Base-by-base conservation (phyloP, 2,329 filamentous ascomycete genomes). In the Calcarisporium arbuscula region DNA sequence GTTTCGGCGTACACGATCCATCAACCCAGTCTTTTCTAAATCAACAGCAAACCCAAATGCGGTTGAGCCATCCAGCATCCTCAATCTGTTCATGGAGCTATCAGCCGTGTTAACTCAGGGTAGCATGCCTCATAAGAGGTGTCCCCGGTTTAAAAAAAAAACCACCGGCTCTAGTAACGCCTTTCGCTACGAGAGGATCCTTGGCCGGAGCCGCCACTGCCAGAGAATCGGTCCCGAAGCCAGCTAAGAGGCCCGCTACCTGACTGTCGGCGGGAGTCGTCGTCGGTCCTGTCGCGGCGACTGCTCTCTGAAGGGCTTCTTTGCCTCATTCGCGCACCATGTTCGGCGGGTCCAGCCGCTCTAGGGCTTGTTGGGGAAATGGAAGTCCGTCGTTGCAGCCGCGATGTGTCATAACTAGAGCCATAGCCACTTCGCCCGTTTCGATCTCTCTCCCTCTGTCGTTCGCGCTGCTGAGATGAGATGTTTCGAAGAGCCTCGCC, bases 221-320 rank as follows among this genome's bases (percentile, higher is more conserved):
- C 44, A 1, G 46, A 36, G 21, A 70, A 65, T 25, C 57, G 58
- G 28, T 61, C 61, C 30, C 67, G 60, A 15, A 71, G 45, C 67
- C 67, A 70, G 38, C 55, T 53, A 2, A 69, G 43, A 20, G 65
- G 58, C 4, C 62, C 58, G 25, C 53, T 47, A 4, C 54, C 52
- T n/a, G 57, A 51, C 19, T 46, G 44, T 19, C 51, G 49, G n/a
- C 54, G 51, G 14, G 57, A 48, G 5, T 53, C 52, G 20, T 56
- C 54, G 11, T 54, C 50, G 8, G 37, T 40, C 8, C 35, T 47
- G 16, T 46, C 51, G 14, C 44, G 50, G 18, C 58, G 57, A 28
- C 51, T 60, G 38, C 50, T 54, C 30, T 60, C 47, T 0, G 62
- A 62, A 6, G 62, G 60, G 34, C 61, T 65, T 23, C 60, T 52